Evolutionary conservation across 768 basidiomycete genomes (phyloP).

Genomic region (Leccinum aurantiacum): DNA sequence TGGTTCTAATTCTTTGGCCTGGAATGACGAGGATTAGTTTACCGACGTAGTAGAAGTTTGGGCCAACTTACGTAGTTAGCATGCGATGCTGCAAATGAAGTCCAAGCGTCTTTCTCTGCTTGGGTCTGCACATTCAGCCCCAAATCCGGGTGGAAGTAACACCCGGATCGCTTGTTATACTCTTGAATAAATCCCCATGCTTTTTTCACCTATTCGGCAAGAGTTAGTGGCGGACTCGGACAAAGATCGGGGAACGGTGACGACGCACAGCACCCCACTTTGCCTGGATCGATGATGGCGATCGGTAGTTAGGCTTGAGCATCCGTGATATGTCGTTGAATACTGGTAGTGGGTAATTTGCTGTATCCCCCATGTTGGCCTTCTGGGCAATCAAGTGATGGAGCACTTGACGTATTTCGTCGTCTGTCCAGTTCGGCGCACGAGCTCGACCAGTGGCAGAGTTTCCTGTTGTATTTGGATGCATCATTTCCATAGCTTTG

Average conservation of each 20-base stretch:
- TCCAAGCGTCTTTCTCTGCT: background rate
- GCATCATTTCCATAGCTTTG: background rate
- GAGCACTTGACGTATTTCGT: background rate
- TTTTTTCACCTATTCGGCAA: background rate
- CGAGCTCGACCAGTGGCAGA: background rate
- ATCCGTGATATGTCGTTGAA: background rate
- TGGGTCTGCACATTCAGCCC: background rate
- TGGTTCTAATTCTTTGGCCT: background rate
- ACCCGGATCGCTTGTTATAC: background rate
- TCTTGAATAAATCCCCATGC: background rate
- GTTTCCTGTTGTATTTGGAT: too few species aligned
- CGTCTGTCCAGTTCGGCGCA: background rate
- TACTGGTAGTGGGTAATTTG: background rate
- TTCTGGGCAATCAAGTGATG: background rate
- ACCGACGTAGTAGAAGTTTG: too few species aligned
- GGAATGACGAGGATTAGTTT: background rate
- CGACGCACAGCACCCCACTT: background rate
- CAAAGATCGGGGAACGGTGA: too few species aligned
- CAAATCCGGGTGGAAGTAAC: background rate
- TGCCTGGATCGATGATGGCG: background rate
- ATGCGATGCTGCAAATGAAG: background rate
- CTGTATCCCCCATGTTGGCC: background rate
- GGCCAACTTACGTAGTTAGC: too few species aligned
- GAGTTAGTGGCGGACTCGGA: too few species aligned
- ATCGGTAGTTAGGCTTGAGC: background rate